Conservation (phyloP, 768 basidiomycete genomes). For the Crucibulum laeve region DNA sequence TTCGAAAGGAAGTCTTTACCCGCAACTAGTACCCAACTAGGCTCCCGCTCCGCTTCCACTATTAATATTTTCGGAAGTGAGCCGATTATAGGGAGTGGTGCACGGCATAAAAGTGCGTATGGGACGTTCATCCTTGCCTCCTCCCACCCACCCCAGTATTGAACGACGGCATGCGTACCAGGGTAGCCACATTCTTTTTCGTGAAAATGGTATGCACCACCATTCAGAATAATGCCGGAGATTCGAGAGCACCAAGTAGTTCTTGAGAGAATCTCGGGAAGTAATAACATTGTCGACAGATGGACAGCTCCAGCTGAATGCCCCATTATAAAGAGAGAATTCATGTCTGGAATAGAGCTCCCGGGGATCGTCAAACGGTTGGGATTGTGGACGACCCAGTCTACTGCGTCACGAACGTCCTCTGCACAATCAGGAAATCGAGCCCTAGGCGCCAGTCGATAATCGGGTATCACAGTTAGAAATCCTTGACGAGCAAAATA, state of each 20-base stretch:
- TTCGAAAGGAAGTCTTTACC: constrained; percentile 32
- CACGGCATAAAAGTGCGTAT: constrained; percentile 30
- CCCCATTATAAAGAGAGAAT: constrained; percentile 43
- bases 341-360: constrained; percentile 32
- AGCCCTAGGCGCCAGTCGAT: constrained; percentile 55
- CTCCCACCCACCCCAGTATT: constrained; percentile 37
- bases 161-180: constrained; percentile 21
- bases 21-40: constrained; percentile 33
- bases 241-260: constrained; percentile 28
- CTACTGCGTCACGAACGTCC: constrained; percentile 56
- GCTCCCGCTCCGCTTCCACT: constrained; percentile 51
- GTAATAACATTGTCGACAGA: constrained; percentile 37
- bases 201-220: constrained; percentile 38
- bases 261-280: constrained; percentile 28
- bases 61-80: constrained; percentile 43
- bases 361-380: constrained; percentile 20
- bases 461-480: constrained; percentile 65
- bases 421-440: constrained; percentile 51
- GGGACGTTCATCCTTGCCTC: constrained; percentile 32
- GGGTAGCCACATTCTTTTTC: constrained; percentile 15
- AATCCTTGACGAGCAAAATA: constrained; percentile 60
- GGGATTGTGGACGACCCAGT: constrained; percentile 43
- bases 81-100: constrained; percentile 27
- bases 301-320: constrained; percentile 63
- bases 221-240: constrained; percentile 40